Evolutionary conservation across 2,329 filamentous ascomycete genomes (phyloP), one percentile per base, ranked within the genome.

Genomic region (Proliferodiscus dingleyae): DNA sequence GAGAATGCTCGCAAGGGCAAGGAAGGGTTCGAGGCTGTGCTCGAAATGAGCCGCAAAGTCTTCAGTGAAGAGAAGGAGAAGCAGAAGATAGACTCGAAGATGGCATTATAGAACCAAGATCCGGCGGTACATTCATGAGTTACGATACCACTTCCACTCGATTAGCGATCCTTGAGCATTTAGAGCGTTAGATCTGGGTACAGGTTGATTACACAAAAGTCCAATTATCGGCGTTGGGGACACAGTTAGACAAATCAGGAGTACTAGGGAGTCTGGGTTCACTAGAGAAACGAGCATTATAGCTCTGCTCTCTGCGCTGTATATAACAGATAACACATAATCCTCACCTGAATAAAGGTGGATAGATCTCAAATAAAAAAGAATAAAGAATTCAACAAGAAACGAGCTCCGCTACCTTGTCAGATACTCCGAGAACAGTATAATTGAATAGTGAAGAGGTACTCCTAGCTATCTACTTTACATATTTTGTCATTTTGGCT

Each of bases 21-120:
- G 54, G 90, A 97, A 68, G 93, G 93, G 2, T 98, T 98, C 64
- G 93, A 98, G 72, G 81, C 85, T 52, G 93, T 98, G 7, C 76
- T 98, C 24, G 87, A 89, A 64, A 95, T 95, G 83, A 95, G 89
- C 67, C 75, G 91, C 56, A 80, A 87, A 62, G 90, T 90, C 1
- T 97, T 96, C 62, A 85, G 87, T 46, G 88, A 96, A 74, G 89
- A 97, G 71, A 80, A 82, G 66, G 85, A 87, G 64, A 56, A 67
- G 51, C 74, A 78, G 59, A 63, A 62, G 51, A 49, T 6, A 26
- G 24, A 68, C 22, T 26, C 13, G 33, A 54, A 53, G 40, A 34
- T 49, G 28, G 41, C 46, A n/a, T 39, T 32, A 46, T 49, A 45
- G 37, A 41, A n/a, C n/a, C n/a, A n/a, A n/a, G n/a, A n/a, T n/a